Evolutionary conservation across 495 filamentous ascomycete species (phyloP), one percentile per base, ranked within the genome.

Genomic region (Cercophora sp.): DNA sequence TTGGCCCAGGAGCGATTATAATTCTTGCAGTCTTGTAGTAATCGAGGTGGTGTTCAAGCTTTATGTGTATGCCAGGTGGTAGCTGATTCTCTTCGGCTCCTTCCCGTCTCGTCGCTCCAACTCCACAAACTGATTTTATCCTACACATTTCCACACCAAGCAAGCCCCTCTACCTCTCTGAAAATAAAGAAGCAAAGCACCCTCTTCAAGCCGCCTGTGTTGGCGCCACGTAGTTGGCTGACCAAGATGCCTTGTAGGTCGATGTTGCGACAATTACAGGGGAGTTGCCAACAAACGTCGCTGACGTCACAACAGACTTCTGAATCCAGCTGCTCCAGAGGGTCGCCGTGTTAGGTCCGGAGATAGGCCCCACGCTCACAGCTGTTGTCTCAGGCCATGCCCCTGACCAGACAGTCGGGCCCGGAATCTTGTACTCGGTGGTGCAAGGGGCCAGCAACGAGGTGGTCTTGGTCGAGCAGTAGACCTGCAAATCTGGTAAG

Each of bases 311-410:
- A 2, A 69, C 61, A 9, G 67, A 70, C 22, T 57, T 63, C 11
- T 54, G 45, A 48, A 70, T 67, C 66, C 67, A 70, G 20, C 64
- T 64, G 43, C 59, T 57, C 67, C 67, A 70, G 4, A 48, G 60
- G 25, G 60, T 57, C 10, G 47, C 60, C 8, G 53, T 65, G 1
- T 18, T 56, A 8, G 41, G 46, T 8, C 61, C 64, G 8, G 55
- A 52, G 25, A 64, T 54, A 8, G 60, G 52, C 1, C 66, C 66
- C 1, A 69, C 32, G 2, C 48, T 42, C 8, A 67, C 64, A 8
- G 48, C 26, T 5, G 62, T 64, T 2, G 64, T 69, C n/a, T 67
- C 64, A 1, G 60, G 45, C 66, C 64, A 69, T 1, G 66, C 64
- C 2, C 66, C 64, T 0, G 64, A 65, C 66, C 64, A 69, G 4